Conservation (phyloP, 73 alveolate genomes). For the Symbiodinium natans region DNA sequence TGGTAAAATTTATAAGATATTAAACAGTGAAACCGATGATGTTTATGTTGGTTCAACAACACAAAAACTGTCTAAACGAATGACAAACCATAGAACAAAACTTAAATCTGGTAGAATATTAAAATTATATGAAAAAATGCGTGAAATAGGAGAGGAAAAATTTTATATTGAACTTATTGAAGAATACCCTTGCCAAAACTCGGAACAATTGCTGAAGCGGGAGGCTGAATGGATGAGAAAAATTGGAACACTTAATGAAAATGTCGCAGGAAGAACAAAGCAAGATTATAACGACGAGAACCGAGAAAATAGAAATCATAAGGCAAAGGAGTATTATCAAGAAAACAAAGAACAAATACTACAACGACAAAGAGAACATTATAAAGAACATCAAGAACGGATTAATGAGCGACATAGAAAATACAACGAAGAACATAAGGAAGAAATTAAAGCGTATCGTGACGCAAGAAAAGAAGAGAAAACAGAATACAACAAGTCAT, state of each 20-base stretch:
- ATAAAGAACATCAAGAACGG: too few relatives aligned
- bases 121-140: not conserved
- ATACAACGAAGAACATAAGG: not conserved
- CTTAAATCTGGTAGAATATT: too few relatives aligned
- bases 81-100: not conserved
- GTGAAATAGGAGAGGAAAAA: not conserved
- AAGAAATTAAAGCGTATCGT: not conserved
- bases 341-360: too few relatives aligned
- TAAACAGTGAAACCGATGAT: not conserved
- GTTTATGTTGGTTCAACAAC: not conserved
- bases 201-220: not conserved
- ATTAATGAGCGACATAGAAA: too few relatives aligned
- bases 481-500: not conserved
- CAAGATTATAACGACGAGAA: too few relatives aligned
- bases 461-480: not conserved
- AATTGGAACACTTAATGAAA: not conserved
- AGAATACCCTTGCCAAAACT: not conserved
- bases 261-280: not conserved
- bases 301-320: too few relatives aligned
- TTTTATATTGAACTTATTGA: not conserved
- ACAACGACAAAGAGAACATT: too few relatives aligned
- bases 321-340: too few relatives aligned
- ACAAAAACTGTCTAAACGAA: not conserved
- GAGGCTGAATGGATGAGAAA: not conserved
- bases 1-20: not conserved